Conservation (phyloP, 2,329 filamentous ascomycete genomes). For the Massarina eburnea region DNA sequence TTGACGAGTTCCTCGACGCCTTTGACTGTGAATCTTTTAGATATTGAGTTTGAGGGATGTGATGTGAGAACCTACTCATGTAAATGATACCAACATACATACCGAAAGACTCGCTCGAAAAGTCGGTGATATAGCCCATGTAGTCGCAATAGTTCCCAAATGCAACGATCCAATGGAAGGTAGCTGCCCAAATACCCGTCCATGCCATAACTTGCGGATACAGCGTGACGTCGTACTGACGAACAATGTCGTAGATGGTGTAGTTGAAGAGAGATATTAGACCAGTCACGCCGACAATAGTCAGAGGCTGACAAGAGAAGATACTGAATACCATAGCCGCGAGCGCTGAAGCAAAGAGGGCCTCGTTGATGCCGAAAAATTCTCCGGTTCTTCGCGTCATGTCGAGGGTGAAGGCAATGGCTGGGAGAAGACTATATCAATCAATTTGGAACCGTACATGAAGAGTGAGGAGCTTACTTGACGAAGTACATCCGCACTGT, state of each 20-base stretch:
- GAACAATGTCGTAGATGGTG: slow-evolving; percentile 61
- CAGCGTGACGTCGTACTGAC: slow-evolving; percentile 50
- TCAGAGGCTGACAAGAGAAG: slow-evolving; percentile 56
- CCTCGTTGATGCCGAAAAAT: slow-evolving; percentile 61
- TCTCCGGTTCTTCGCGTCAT: slow-evolving; percentile 58
- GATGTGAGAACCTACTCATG: slow-evolving; percentile 43
- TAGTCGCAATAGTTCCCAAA: slow-evolving; percentile 58
- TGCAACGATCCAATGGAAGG: slow-evolving; percentile 59
- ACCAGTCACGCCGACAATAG: slow-evolving; percentile 60
- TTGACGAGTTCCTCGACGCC: slow-evolving; percentile 59
- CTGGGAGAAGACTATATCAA: slow-evolving; percentile 53
- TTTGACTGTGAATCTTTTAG: slow-evolving; percentile 45
- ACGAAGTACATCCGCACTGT: slow-evolving; percentile 63
- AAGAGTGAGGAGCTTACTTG: slow-evolving; percentile 40
- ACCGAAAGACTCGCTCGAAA: slow-evolving; percentile 57
- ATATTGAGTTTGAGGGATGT: not conserved
- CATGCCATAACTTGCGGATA: slow-evolving; percentile 60
- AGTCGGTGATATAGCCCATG: slow-evolving; percentile 62
- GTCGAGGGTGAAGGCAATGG: slow-evolving; percentile 60
- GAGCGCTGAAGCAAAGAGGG: slow-evolving; percentile 57
- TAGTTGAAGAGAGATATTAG: slow-evolving; percentile 57
- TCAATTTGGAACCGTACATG: slow-evolving; percentile 5
- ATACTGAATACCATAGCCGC: slow-evolving; percentile 58
- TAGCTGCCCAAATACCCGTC: slow-evolving; percentile 59
- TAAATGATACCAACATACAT: slow-evolving; percentile 61